Conservation (phyloP, 192 early-diverging fungal species). For the Coemansia sp. region DNA sequence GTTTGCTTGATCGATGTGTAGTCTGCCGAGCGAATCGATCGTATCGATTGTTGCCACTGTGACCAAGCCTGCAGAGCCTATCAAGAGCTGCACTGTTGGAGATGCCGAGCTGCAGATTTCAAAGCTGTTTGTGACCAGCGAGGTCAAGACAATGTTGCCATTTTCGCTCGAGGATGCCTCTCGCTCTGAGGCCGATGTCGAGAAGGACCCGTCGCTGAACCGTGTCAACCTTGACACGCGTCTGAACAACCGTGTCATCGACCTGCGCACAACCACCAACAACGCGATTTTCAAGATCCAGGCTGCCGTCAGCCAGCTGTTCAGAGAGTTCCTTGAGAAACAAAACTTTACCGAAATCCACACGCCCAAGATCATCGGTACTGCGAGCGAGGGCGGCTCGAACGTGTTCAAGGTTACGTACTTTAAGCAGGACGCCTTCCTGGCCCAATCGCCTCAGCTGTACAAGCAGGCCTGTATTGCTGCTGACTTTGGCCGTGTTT, state of each 20-base stretch:
- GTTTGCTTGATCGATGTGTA: slow-evolving; percentile 21
- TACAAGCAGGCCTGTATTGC: slow-evolving; percentile 99
- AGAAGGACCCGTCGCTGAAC: slow-evolving; percentile 64
- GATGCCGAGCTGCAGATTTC: slow-evolving; percentile 86
- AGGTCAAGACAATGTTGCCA: slow-evolving; percentile 73
- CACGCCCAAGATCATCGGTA: slow-evolving; percentile 92
- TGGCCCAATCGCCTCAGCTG: slow-evolving; percentile 98
- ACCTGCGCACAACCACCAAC: slow-evolving; percentile 93
- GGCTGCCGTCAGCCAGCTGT: slow-evolving; percentile 86
- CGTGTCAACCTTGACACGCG: slow-evolving; percentile 88
- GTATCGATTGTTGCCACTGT: slow-evolving; percentile 83
- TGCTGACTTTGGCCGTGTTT: slow-evolving; percentile 97
- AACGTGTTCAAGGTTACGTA: slow-evolving; percentile 98
- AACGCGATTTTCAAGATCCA: slow-evolving; percentile 98
- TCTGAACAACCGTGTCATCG: slow-evolving; percentile 91
- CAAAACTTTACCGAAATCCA: slow-evolving; percentile 94
- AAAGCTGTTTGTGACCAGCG: slow-evolving; percentile 72
- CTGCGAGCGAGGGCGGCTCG: slow-evolving; percentile 94
- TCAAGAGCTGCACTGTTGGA: slow-evolving; percentile 91
- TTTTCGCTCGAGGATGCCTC: slow-evolving; percentile 92
- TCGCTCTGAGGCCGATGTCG: slow-evolving; percentile 77
- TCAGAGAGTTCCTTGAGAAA: slow-evolving; percentile 88
- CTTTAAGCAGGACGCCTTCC: slow-evolving; percentile 90
- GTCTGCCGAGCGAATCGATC: slow-evolving; percentile 85
- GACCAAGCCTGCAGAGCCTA: slow-evolving; percentile 71